phyloP scores from a whole-genome alignment of 129 eudicot genomes.

The Chrysanthemum seticuspe region DNA sequence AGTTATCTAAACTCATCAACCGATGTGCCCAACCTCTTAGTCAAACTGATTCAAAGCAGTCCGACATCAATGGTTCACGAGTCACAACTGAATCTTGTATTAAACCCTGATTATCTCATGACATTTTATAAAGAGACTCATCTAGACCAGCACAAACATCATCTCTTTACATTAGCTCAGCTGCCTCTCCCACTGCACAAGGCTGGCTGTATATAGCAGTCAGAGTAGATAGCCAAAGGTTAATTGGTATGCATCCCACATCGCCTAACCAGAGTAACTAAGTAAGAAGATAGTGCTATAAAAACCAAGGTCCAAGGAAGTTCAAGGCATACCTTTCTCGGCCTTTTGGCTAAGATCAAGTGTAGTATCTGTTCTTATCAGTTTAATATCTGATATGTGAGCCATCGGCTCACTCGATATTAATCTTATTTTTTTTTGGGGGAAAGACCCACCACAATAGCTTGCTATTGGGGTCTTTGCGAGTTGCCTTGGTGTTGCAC shows the following conservation, averaged over 20 bases:
- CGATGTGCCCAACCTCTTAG: conserved; percentile 77
- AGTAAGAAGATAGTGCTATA: background rate
- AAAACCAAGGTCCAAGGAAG: background rate
- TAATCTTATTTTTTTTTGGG: conserved; percentile 19
- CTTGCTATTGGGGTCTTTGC: conserved; percentile 10
- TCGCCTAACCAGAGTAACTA: too few relatives aligned
- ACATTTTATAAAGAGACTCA: conserved; percentile 77
- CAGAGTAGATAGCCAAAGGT: too few relatives aligned
- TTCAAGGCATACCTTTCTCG: background rate
- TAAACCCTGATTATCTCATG: conserved; percentile 69
- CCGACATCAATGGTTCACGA: conserved; percentile 60
- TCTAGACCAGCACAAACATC: conserved; percentile 68
- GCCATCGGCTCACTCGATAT: conserved; percentile 12
- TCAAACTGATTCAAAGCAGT: conserved; percentile 72
- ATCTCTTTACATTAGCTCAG: conserved; percentile 65
- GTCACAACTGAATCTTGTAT: conserved; percentile 63
- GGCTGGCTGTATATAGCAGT: too few relatives aligned
- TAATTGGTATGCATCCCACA: too few relatives aligned
- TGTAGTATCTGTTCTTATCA: conserved; percentile 6
- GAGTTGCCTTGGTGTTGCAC: conserved; percentile 18
- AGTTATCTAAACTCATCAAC: conserved; percentile 61
- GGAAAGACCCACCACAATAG: conserved; percentile 1
- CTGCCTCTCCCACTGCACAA: conserved; percentile 77
- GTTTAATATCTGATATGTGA: conserved; percentile 27
- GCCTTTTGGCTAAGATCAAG: conserved; percentile 4